Conservation (phyloP, 805 yeast species). For the Candida sanyiensis region DNA sequence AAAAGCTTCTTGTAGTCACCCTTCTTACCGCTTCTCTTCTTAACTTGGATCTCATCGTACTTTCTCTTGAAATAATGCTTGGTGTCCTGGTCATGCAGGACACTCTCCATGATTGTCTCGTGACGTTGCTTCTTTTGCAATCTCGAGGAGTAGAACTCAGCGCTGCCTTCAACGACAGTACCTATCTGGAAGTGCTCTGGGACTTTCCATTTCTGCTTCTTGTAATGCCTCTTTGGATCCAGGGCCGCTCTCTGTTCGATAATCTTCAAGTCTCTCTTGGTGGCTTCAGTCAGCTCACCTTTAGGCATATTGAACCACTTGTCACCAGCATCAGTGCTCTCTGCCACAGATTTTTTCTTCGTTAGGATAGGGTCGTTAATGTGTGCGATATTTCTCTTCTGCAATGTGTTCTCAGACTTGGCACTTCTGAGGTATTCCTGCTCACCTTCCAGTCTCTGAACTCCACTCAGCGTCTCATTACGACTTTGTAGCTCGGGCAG, state of each 20-base stretch:
- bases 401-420: constrained; percentile 8
- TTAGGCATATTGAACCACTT: constrained; percentile 81
- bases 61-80: constrained; percentile 79
- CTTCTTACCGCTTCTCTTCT: constrained; percentile 58
- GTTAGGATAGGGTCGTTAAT: constrained; percentile 44
- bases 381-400: constrained; percentile 22
- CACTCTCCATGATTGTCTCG: constrained; percentile 72
- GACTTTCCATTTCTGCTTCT: constrained; percentile 70
- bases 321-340: constrained; percentile 37
- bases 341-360: constrained; percentile 16
- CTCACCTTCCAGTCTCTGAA: constrained; percentile 18
- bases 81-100: constrained; percentile 66
- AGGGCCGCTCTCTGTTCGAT: constrained; percentile 83
- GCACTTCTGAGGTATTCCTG: constrained; percentile 19
- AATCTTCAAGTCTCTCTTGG: constrained; percentile 72
- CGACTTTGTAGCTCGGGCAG: constrained; percentile 35
- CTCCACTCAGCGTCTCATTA: constrained; percentile 10
- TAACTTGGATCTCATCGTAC: constrained; percentile 70
- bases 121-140: constrained; percentile 69
- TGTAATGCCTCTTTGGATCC: constrained; percentile 94
- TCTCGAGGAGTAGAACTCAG: constrained; percentile 69
- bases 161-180: constrained; percentile 74
- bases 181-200: constrained; percentile 87
- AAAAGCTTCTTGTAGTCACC: constrained; percentile 58
- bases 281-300: constrained; percentile 62